Base-by-base conservation (phyloP, 116 monocot genomes). In the Papilionanthe hybrid region DNA sequence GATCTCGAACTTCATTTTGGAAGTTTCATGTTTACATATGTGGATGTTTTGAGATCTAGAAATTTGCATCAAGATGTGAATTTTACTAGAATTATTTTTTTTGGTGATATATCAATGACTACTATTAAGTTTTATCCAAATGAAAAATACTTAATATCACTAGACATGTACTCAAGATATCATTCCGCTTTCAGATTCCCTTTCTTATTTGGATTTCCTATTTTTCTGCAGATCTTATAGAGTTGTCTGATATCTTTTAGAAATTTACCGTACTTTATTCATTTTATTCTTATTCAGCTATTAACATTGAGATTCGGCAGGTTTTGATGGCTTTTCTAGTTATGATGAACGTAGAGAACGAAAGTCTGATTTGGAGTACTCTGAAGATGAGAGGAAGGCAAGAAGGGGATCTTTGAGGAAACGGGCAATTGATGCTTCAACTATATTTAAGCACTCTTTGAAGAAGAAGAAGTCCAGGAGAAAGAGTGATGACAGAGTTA, bases 361-460 rank as follows among this genome's bases (percentile, higher is more conserved):
- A 30, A 88, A 79, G 49, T 85, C 85, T 22, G 88, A 88, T 41
- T 47, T 85, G 66, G 85, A 85, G 30, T 82, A 78, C 43, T 82
- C 88, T n/a, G 88, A 85, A 55, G 88, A 85, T 80, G 88, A 88
- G 9, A 85, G 77, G 77, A 86, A 78, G 45, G 71, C 63, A 20
- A 77, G 84, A 47, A 84, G 88, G 30, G 88, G 84, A 28, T 88
- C 88, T 5, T 57, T 91, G 7, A 91, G 80, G 86, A 88, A 84
- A 41, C 88, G 80, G 67, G 88, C 88, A 29, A 83, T 86, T 48
- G 83, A 84, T 82, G 91, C 86, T n/a, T 91, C 91, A 4, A 73
- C 83, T 13, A 88, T 83, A 75, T 85, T 86, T 68, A 88, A 82
- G 56, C 81, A 88, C 55, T 86, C 91, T 19, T 83, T 91, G 63